These are phyloP conservation scores for Tricholomella constricta DNA, from an alignment of 768 basidiomycete genomes.

Conservation along the genomic window DNA sequence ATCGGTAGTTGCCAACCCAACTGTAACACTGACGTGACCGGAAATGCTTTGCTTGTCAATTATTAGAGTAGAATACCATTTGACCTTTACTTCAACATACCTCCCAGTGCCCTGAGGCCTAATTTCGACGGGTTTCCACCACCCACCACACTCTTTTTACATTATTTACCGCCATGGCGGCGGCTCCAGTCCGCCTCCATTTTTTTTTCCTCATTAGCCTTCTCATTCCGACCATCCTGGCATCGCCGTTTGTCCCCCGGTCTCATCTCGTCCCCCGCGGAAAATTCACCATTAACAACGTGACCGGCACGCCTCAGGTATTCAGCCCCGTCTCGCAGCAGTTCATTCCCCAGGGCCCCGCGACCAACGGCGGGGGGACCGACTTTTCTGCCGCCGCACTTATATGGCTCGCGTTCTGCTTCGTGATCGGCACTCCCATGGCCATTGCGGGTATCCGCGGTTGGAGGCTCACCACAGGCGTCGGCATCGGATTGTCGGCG, in stretches of 20 bases:
- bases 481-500: conserved; percentile 52
- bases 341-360: conserved; percentile 52
- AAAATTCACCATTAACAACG: conserved; percentile 26
- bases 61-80: too few species aligned
- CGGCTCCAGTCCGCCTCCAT: conserved; percentile 12
- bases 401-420: conserved; percentile 59
- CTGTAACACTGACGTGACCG: background rate
- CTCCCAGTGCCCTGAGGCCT: background rate
- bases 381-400: conserved; percentile 49
- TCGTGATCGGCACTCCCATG: conserved; percentile 55
- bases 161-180: conserved; percentile 10
- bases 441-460: conserved; percentile 58
- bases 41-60: too few species aligned
- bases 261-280: conserved; percentile 13
- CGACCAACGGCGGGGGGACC: conserved; percentile 58
- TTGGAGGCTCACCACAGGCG: conserved; percentile 57
- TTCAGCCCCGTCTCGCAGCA: conserved; percentile 46
- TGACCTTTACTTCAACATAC: too few species aligned
- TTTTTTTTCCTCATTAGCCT: conserved; percentile 11
- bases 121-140: background rate
- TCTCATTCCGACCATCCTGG: conserved; percentile 3
- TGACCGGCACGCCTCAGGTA: conserved; percentile 43
- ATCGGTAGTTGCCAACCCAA: conserved; percentile 7
- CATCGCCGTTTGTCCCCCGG: conserved; percentile 2
- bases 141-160: conserved; percentile 19